Base-by-base conservation (phyloP, 1,284 basidiomycete species). In the Chalciporus piperatoides region DNA sequence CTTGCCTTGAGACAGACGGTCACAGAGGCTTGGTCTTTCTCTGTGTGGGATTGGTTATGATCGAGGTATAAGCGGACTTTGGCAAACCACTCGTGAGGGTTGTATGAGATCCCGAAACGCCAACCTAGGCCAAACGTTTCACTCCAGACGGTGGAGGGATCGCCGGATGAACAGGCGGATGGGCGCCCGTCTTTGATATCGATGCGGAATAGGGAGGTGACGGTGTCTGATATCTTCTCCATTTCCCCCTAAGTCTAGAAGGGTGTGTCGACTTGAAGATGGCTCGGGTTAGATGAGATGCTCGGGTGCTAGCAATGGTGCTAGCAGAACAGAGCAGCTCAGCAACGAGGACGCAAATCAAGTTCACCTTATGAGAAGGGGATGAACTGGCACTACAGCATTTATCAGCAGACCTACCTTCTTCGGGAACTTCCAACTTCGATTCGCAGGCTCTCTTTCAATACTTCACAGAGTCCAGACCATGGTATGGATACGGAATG, bases 41-140 rank as follows among this genome's bases (percentile, higher is more conserved):
- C 61, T 11, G 54, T 45, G 32, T 62, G 49, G 24, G 50, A 45
- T 36, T 49, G 48, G 25, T 55, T 62, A n/a, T 67, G 64, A 14
- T 68, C 66, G 23, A 64, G 62, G 39, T 62, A 52, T 21, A 67
- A 10, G 30, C 50, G 46, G 42, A 67, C 48, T 45, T 49, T 67
- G 40, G 61, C 36, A 36, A 67, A 56, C 61, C 64, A 65, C 35
- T 48, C 53, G 30, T 36, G 24, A 1, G 23, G 25, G 3, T 54
- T 52, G 52, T 46, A 54, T 1, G 64, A 39, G 19, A 64, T 46
- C 2, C 65, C 62, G 6, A 64, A 45, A 1, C 65, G 64, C 66
- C 64, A 64, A 7, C 62, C 62, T 8, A 64, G 5, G 1, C 62
- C 62, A 46, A 68, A 67, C n/a, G 38, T 40, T n/a, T 62, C 59